Evolutionary conservation across 2,329 filamentous ascomycete species (phyloP).

Genomic region (Neodidymelliopsis sp.): DNA sequence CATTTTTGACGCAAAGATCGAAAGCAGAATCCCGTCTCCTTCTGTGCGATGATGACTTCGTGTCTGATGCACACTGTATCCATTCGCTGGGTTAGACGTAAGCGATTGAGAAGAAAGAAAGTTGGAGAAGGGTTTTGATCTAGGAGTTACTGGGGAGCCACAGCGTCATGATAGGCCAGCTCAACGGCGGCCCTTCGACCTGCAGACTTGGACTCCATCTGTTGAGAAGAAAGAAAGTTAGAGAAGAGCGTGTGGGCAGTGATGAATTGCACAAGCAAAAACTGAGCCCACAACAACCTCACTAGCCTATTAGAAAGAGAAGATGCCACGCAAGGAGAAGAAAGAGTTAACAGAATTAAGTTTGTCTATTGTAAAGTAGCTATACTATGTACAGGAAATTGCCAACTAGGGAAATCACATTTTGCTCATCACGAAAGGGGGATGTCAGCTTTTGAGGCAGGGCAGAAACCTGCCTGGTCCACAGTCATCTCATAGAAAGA

Average conservation of each 20-base stretch:
- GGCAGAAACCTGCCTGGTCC: not conserved
- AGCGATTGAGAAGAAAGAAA: too few relatives aligned
- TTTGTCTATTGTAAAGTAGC: constrained; percentile 9
- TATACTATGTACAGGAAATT: constrained; percentile 13
- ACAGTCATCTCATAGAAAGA: constrained; percentile 3
- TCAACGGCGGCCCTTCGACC: too few relatives aligned
- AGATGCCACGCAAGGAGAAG: constrained; percentile 11
- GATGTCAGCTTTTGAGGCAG: not conserved
- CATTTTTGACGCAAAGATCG: constrained; percentile 10
- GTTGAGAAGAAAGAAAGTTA: too few relatives aligned
- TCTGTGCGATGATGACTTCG: constrained; percentile 19
- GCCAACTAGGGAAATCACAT: not conserved
- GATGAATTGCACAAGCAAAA: constrained; percentile 19
- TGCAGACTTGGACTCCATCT: too few relatives aligned
- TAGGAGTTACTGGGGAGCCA: too few relatives aligned
- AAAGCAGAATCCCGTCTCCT: constrained; percentile 18
- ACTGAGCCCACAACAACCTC: constrained; percentile 16
- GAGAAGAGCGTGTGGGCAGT: constrained; percentile 14
- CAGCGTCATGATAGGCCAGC: too few relatives aligned
- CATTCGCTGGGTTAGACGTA: too few relatives aligned
- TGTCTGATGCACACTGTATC: constrained; percentile 18
- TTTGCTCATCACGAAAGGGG: constrained; percentile 1
- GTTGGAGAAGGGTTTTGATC: too few relatives aligned
- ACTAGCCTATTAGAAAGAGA: constrained; percentile 14
- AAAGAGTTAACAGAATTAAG: constrained; percentile 7